Conservation (phyloP, 768 basidiomycete genomes). For the Pisolithus marmoratus region DNA sequence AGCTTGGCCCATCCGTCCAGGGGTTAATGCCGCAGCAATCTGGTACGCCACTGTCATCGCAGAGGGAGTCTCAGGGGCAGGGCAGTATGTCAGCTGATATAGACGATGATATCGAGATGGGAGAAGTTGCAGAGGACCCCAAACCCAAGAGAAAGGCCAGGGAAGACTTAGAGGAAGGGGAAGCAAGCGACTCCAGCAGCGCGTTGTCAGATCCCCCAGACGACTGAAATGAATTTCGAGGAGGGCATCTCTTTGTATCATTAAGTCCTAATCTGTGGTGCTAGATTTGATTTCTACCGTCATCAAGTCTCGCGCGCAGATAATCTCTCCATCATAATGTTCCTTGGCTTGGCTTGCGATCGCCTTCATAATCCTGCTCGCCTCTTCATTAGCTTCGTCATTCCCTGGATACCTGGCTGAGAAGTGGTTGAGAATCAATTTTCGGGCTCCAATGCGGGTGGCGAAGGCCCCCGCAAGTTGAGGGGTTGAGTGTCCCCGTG, state of each 20-base stretch:
- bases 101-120: slow-evolving; percentile 84
- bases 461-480: slow-evolving; percentile 87
- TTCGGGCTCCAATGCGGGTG: slow-evolving; percentile 51
- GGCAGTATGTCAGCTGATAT: slow-evolving; percentile 15
- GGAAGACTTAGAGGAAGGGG: slow-evolving; percentile 83
- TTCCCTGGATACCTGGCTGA: slow-evolving; percentile 74
- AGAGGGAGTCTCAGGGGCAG: slow-evolving; percentile 20
- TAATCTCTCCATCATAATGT: slow-evolving; percentile 50
- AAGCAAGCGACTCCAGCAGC: slow-evolving; percentile 78
- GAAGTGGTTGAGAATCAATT: slow-evolving; percentile 79
- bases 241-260: slow-evolving; percentile 4
- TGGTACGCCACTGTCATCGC: slow-evolving; percentile 23
- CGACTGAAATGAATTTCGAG: slow-evolving; percentile 23
- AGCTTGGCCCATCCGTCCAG: slow-evolving; percentile 28
- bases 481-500: slow-evolving; percentile 86
- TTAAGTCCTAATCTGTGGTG: slow-evolving; percentile 13
- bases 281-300: slow-evolving; percentile 49
- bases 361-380: slow-evolving; percentile 54
- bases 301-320: slow-evolving; percentile 75
- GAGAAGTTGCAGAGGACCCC: slow-evolving; percentile 76
- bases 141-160: slow-evolving; percentile 45
- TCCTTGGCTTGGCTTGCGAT: slow-evolving; percentile 52
- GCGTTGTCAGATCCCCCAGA: slow-evolving; percentile 75
- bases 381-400: slow-evolving; percentile 43
- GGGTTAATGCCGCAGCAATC: slow-evolving; percentile 28